phyloP scores from a whole-genome alignment of 2,329 filamentous ascomycete species.

The Fusarium vanettenii region DNA sequence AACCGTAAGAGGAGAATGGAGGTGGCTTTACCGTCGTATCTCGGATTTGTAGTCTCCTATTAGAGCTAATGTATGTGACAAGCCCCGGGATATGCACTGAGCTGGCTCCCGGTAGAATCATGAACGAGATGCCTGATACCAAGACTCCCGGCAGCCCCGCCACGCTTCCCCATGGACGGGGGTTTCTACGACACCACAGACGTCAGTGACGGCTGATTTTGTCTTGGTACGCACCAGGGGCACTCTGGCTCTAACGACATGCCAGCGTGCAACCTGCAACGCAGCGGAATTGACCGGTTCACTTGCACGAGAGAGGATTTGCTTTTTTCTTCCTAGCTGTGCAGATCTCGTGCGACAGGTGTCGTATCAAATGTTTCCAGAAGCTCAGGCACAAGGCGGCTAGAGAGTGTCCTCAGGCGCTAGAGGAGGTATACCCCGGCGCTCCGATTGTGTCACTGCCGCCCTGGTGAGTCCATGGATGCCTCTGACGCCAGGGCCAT shows the following conservation, averaged over 20 bases:
- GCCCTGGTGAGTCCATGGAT: conserved; percentile 1
- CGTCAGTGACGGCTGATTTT: not conserved
- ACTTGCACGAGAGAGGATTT: not conserved
- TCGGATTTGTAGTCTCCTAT: not conserved
- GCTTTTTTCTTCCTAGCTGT: not conserved
- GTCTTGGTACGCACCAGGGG: not conserved
- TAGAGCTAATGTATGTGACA: not conserved
- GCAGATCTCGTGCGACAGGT: conserved; percentile 13
- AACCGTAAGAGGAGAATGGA: not conserved
- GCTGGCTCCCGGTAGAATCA: not conserved
- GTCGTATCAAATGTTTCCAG: conserved; percentile 28
- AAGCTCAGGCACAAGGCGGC: conserved; percentile 12
- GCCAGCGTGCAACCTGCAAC: not conserved
- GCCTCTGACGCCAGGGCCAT: conserved; percentile 30
- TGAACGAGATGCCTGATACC: conserved; percentile 5
- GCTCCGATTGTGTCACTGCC: conserved; percentile 15
- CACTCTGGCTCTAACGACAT: not conserved
- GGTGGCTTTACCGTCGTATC: not conserved
- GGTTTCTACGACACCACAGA: not conserved
- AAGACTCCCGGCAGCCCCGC: conserved; percentile 6
- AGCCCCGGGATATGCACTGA: not conserved
- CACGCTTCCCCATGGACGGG: not conserved
- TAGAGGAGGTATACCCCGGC: conserved; percentile 1
- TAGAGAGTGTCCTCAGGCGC: not conserved
- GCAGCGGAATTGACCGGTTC: not conserved